Percentiles rank a stretch among this genome's conserved stretches.
These are phyloP conservation scores for Hericium erinaceus DNA, from an alignment of 768 basidiomycete species.

Conservation along the genomic window DNA sequence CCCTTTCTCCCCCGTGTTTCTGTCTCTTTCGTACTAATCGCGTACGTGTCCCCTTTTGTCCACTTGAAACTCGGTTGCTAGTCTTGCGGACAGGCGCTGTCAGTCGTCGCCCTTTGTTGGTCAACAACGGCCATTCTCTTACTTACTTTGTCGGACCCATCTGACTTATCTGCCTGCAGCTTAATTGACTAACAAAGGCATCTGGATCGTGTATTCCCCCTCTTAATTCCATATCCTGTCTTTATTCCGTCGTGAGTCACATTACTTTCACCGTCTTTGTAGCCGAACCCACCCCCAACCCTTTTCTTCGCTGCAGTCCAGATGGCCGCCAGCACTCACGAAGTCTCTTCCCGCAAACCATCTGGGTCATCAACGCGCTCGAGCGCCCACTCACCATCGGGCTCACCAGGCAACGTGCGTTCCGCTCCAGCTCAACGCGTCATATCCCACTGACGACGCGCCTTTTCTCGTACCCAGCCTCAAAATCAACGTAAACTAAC, in stretches of 20 bases:
- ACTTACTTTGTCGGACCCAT: background rate
- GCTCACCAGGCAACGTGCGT: conserved; percentile 51
- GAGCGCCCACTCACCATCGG: conserved; percentile 50
- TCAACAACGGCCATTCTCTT: background rate
- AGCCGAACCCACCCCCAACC: background rate
- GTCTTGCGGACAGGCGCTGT: background rate
- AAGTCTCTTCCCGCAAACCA: conserved; percentile 44
- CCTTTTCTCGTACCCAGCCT: conserved; percentile 16
- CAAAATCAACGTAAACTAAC: conserved; percentile 40
- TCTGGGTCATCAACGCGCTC: conserved; percentile 65
- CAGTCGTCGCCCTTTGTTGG: background rate
- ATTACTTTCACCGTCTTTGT: background rate
- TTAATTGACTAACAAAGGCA: background rate
- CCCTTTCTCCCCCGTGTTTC: background rate
- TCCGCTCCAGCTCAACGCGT: background rate
- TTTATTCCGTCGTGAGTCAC: background rate
- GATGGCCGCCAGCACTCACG: conserved; percentile 25
- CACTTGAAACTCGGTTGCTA: conserved; percentile 2
- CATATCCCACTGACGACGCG: conserved; percentile 5
- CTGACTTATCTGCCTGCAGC: background rate
- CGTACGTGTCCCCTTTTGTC: conserved; percentile 12
- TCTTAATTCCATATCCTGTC: background rate
- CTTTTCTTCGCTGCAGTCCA: background rate
- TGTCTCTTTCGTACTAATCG: conserved; percentile 1
- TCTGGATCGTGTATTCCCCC: background rate